phyloP scores from a whole-genome alignment of 345 rosid genomes.

The Melastoma malabathricum region DNA sequence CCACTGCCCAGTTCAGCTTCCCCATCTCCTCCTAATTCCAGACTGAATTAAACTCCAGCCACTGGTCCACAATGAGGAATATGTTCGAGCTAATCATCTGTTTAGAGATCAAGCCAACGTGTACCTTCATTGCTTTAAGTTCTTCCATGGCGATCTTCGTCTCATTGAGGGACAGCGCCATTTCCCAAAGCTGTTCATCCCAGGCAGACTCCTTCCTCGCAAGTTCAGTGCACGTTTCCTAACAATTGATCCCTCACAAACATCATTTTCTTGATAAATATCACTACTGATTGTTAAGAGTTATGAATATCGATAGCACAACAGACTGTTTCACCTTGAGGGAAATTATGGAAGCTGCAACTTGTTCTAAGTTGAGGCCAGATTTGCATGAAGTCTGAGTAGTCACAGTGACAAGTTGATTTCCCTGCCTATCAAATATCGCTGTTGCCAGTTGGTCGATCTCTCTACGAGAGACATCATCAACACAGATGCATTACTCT shows the following conservation, averaged over 20 bases:
- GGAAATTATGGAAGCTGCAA: too few relatives aligned
- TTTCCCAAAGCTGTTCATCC: constrained; percentile 42
- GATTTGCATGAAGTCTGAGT: constrained; percentile 1
- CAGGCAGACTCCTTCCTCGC: constrained; percentile 39
- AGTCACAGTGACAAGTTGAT: constrained; percentile 17
- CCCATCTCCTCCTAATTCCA: constrained; percentile 38
- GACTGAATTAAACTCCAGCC: too few relatives aligned
- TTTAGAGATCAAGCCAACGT: too few relatives aligned
- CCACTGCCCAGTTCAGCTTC: constrained; percentile 24
- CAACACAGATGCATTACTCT: too few relatives aligned
- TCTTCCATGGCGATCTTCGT: constrained; percentile 32
- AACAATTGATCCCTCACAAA: constrained; percentile 7
- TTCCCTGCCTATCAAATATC: constrained; percentile 34
- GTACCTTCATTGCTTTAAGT: constrained; percentile 4
- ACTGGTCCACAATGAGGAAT: too few relatives aligned
- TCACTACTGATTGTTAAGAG: background rate
- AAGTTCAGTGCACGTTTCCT: constrained; percentile 49
- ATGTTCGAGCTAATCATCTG: too few relatives aligned
- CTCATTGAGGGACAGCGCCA: constrained; percentile 28
- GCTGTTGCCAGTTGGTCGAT: constrained; percentile 31
- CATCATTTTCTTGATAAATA: background rate
- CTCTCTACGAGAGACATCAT: too few relatives aligned
- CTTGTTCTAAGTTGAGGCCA: too few relatives aligned
- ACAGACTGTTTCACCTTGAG: too few relatives aligned
- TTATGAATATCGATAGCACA: too few relatives aligned